Base-by-base conservation (phyloP, 306 rosid genomes). In the Alnus rubra region DNA sequence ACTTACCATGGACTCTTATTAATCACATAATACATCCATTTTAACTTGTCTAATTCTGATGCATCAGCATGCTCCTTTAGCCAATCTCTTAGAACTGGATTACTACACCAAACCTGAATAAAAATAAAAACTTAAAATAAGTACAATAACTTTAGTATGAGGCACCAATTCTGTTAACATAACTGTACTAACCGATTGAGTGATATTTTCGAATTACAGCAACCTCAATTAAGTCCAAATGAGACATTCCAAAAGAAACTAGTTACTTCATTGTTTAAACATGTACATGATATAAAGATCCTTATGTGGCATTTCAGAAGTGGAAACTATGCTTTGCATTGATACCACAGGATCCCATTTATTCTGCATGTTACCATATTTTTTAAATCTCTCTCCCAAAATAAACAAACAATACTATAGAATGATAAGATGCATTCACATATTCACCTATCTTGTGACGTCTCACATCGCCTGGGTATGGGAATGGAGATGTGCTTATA, bases 1-100 rank as follows among this genome's bases (percentile, higher is more conserved):
- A 82, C 92, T 78, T 85, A 95, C 98, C 98, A 95, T 33, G 98
- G 98, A 81, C 90, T 79, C 86, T 88, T 89, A 80, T 95, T 88
- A 80, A 95, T 95, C 79, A 59, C 76, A 88, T 95, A 95, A 83
- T 95, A 92, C 74, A 87, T 85, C 98, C 98, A 95, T 86, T 95
- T 95, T 85, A 95, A 82, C 80, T 90, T 85, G 82, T 91, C 92
- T 67, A 95, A 74, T 70, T 91, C 90, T 39, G 98, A 91, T 74
- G 82, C 77, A 84, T 79, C 88, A 31, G 90, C 92, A 79, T 86
- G 90, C 86, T 88, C 79, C 88, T 90, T 87, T 84, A 95, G 79
- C 98, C 98, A 95, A 82, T 91, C 96, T 88, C 92, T 86, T 62
- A 92, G 84, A 87, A 52, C 87, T 31, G 97, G 97, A 84, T 92